A percentile compares a stretch with the other conserved stretches of the same genome.
phyloP scores from a whole-genome alignment of 345 rosid species.

The Populus alba region DNA sequence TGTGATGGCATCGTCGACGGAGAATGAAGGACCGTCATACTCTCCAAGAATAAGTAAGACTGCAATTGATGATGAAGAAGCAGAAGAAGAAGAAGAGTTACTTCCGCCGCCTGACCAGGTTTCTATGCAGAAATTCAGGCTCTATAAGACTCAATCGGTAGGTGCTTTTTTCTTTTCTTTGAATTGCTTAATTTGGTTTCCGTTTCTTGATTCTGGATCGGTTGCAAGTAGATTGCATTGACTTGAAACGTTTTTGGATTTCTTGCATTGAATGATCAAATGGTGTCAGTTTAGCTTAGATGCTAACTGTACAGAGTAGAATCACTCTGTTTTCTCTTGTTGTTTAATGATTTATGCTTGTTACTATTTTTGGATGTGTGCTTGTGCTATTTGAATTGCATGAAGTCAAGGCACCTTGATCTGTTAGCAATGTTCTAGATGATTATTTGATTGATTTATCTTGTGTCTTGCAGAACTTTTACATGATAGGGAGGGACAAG shows the following conservation, averaged over 20 bases:
- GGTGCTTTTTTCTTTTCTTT: neutral
- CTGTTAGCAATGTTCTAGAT: neutral
- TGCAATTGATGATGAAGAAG: neutral
- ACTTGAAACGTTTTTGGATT: neutral
- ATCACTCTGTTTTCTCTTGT: neutral
- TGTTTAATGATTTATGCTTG: neutral
- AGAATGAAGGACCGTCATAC: constrained; percentile 7
- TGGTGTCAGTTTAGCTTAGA: neutral
- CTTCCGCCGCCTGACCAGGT: constrained; percentile 5
- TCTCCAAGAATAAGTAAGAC: neutral
- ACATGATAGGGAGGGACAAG: constrained; percentile 77
- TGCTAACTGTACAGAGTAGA: neutral
- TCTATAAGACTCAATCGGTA: constrained; percentile 80
- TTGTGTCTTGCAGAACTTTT: constrained; percentile 50
- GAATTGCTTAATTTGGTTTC: neutral
- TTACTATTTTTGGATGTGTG: neutral
- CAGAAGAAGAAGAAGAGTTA: neutral
- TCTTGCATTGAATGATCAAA: constrained; percentile 1
- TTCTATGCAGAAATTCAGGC: constrained; percentile 58
- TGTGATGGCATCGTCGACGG: constrained; percentile 8
- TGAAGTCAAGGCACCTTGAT: neutral
- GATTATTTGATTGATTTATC: neutral
- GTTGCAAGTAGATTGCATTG: neutral
- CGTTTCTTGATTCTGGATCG: neutral
- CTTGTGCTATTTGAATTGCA: neutral